These are phyloP conservation scores for Monosporascus sp. DNA, from an alignment of 2,329 filamentous ascomycete genomes.

Conservation along the genomic window DNA sequence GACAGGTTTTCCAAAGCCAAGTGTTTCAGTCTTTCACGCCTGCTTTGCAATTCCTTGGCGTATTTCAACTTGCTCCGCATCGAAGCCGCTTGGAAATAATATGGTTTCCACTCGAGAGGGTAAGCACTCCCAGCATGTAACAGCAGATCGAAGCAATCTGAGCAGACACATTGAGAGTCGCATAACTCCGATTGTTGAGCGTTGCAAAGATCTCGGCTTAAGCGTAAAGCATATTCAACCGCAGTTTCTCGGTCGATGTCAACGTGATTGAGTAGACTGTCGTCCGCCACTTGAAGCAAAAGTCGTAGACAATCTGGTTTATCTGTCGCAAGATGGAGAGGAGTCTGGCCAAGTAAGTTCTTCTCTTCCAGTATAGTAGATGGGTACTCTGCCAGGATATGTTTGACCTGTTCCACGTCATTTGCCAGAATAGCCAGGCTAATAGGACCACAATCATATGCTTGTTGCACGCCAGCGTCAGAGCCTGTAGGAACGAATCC, in stretches of 20 bases:
- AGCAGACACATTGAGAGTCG: not conserved
- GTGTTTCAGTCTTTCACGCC: not conserved
- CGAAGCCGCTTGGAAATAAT: not conserved
- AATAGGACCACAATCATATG: not conserved
- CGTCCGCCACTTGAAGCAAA: not conserved
- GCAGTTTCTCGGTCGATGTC: fast-evolving
- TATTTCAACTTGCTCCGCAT: not conserved
- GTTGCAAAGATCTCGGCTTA: not conserved
- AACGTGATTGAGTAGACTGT: not conserved
- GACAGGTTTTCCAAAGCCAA: not conserved
- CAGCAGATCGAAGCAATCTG: not conserved
- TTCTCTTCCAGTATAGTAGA: not conserved
- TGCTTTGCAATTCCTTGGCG: not conserved
- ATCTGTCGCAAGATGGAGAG: not conserved
- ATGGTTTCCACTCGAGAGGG: too few species aligned
- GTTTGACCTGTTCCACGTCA: not conserved
- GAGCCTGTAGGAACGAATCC: not conserved
- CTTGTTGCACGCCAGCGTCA: not conserved
- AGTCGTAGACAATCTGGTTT: not conserved
- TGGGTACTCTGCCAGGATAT: not conserved
- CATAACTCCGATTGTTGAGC: not conserved
- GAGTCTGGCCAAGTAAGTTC: not conserved
- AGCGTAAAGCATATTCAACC: not conserved
- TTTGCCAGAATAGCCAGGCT: not conserved
- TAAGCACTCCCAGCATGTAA: not conserved